These are phyloP conservation scores for Dictyophora rubrovolvata DNA, from an alignment of 768 basidiomycete genomes.

Conservation along the genomic window DNA sequence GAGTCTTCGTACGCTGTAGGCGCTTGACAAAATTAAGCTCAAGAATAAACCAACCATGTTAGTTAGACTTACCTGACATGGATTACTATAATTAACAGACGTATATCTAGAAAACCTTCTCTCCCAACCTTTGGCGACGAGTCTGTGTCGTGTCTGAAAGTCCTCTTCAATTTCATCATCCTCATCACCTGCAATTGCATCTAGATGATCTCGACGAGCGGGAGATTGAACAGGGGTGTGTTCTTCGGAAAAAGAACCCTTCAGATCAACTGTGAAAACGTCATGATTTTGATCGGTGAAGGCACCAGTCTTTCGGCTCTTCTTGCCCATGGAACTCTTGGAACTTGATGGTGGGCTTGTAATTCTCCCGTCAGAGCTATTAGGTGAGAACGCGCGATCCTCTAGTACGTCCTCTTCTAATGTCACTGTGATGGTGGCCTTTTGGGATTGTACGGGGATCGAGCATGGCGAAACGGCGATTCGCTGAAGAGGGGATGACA, in stretches of 20 bases:
- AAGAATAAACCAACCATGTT: neutral
- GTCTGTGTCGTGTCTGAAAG: neutral
- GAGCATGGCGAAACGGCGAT: neutral
- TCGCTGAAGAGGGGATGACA: conserved; percentile 1
- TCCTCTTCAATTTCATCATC: conserved; percentile 5
- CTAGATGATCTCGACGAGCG: neutral
- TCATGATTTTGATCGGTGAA: neutral
- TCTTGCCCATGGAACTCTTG: too few species aligned
- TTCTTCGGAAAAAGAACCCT: neutral
- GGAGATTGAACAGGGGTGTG: neutral
- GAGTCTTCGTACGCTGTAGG: neutral
- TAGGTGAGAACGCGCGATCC: neutral
- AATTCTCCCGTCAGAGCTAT: conserved; percentile 4
- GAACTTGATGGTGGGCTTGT: conserved; percentile 6
- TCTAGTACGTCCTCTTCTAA: neutral
- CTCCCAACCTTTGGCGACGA: conserved; percentile 5
- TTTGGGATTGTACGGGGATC: neutral
- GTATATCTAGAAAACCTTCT: conserved; percentile 1
- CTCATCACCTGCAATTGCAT: neutral
- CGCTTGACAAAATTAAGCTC: neutral
- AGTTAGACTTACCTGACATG: neutral
- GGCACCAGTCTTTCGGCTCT: neutral
- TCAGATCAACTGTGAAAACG: conserved; percentile 3
- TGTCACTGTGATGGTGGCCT: neutral
- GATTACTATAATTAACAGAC: neutral